Percentiles rank a stretch among this genome's conserved stretches.
Conservation (phyloP, 805 yeast genomes). For the Saturnispora hagleri region DNA sequence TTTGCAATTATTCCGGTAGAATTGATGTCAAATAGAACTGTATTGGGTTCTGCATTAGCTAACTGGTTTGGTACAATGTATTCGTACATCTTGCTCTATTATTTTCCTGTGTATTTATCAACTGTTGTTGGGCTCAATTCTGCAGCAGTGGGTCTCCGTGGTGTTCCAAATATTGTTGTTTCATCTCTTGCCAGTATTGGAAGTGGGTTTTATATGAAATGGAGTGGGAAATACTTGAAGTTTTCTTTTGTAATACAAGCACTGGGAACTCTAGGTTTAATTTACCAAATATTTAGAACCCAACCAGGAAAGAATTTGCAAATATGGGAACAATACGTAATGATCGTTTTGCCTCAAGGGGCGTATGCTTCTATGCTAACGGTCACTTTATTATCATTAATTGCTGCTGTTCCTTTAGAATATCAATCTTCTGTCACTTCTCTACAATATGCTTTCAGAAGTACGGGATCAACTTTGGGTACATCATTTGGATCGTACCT, state of each 20-base stretch:
- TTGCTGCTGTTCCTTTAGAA: constrained; percentile 61
- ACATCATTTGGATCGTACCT: constrained; percentile 57
- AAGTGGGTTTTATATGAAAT: constrained; percentile 56
- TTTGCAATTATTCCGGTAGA: constrained; percentile 58
- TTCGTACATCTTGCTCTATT: constrained; percentile 39
- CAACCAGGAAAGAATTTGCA: constrained; percentile 17
- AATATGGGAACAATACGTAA: constrained; percentile 32
- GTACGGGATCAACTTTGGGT: constrained; percentile 59
- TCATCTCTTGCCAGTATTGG: constrained; percentile 52
- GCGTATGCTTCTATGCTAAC: constrained; percentile 55
- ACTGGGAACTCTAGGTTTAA: constrained; percentile 37
- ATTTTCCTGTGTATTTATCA: constrained; percentile 52
- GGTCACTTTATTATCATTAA: constrained; percentile 55
- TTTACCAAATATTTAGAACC: constrained; percentile 16
- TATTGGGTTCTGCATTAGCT: constrained; percentile 53
- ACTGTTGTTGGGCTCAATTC: constrained; percentile 46
- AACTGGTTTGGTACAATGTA: constrained; percentile 53
- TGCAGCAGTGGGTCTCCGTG: constrained; percentile 48
- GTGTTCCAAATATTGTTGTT: constrained; percentile 52
- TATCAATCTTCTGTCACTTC: constrained; percentile 62
- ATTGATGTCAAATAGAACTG: constrained; percentile 47
- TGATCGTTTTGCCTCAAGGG: constrained; percentile 42
- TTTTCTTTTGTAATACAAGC: constrained; percentile 36
- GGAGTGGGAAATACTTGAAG: constrained; percentile 49
- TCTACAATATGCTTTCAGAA: constrained; percentile 55